These are phyloP conservation scores for Fraxinus excelsior DNA, from an alignment of 257 asterid species.

Conservation along the genomic window DNA sequence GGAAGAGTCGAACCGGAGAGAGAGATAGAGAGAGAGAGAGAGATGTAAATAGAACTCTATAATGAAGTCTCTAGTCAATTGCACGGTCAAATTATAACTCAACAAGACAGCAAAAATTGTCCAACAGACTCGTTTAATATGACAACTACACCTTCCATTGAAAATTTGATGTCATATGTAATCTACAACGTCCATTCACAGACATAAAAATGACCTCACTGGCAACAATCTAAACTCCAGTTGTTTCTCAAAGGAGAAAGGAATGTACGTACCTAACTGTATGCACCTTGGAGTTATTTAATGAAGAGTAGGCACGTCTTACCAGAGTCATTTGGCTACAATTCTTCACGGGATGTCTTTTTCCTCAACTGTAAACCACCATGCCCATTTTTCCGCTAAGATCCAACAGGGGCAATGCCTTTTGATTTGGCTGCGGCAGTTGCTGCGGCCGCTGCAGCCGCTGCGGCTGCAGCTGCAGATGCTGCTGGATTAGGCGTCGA, in stretches of 20 bases:
- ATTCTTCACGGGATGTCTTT: neutral
- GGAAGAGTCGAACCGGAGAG: too few relatives aligned
- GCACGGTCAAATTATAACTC: neutral
- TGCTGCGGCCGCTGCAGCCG: too few relatives aligned
- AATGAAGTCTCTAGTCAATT: neutral
- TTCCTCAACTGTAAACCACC: neutral
- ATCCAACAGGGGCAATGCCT: slow-evolving; percentile 72
- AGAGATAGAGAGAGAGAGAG: too few relatives aligned
- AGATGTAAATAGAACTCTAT: neutral
- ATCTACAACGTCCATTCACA: slow-evolving; percentile 1
- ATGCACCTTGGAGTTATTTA: slow-evolving; percentile 35
- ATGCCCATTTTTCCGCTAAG: slow-evolving; percentile 34
- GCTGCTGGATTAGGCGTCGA: slow-evolving; percentile 51
- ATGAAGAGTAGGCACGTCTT: neutral
- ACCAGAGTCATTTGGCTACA: neutral
- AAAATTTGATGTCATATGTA: neutral
- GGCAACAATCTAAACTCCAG: slow-evolving; percentile 18
- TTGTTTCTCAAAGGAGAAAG: slow-evolving; percentile 18
- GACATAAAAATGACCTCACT: slow-evolving; percentile 27
- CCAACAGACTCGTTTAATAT: neutral
- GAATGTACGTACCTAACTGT: slow-evolving; percentile 26
- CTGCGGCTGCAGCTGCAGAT: slow-evolving; percentile 53
- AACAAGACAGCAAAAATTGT: neutral
- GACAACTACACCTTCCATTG: neutral
- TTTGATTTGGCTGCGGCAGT: slow-evolving; percentile 72